Percentiles rank a stretch among this genome's conserved stretches.
phyloP scores from a whole-genome alignment of 2,329 filamentous ascomycete genomes.

The Massarina eburnea region DNA sequence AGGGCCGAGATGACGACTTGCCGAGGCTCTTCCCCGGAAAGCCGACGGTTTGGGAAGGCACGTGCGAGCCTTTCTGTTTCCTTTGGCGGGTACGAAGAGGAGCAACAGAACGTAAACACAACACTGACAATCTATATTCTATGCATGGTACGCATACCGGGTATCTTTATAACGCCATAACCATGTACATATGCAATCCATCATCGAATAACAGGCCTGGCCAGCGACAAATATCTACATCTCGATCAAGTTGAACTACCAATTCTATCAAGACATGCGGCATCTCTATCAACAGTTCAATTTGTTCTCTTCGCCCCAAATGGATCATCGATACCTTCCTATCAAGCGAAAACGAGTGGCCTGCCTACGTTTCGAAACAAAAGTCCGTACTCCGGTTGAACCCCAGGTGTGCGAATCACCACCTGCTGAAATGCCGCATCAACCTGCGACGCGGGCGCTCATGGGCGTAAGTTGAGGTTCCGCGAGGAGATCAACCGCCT shows the following conservation, averaged over 20 bases:
- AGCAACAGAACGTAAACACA: neutral
- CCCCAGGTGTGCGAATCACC: neutral
- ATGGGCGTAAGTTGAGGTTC: conserved; percentile 35
- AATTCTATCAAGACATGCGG: conserved; percentile 3
- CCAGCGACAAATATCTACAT: neutral
- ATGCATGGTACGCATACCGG: conserved; percentile 2
- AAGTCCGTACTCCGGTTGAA: neutral
- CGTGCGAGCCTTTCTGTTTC: neutral
- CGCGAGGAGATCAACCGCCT: conserved; percentile 19
- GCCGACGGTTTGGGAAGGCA: neutral
- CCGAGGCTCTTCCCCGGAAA: conserved; percentile 4
- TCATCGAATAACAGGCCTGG: neutral
- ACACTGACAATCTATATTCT: neutral
- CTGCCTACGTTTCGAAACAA: neutral
- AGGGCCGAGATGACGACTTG: conserved; percentile 4
- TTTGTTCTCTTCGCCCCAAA: neutral
- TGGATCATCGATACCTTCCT: neutral
- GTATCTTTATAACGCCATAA: conserved; percentile 5
- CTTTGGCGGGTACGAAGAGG: no score
- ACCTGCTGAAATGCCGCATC: neutral
- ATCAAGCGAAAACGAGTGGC: neutral
- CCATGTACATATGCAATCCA: conserved; percentile 1
- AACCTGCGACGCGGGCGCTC: conserved; percentile 32
- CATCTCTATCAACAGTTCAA: conserved; percentile 2
- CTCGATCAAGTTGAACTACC: neutral